Conservation (phyloP, 257 asterid genomes). For the Solanum pinnatisectum region DNA sequence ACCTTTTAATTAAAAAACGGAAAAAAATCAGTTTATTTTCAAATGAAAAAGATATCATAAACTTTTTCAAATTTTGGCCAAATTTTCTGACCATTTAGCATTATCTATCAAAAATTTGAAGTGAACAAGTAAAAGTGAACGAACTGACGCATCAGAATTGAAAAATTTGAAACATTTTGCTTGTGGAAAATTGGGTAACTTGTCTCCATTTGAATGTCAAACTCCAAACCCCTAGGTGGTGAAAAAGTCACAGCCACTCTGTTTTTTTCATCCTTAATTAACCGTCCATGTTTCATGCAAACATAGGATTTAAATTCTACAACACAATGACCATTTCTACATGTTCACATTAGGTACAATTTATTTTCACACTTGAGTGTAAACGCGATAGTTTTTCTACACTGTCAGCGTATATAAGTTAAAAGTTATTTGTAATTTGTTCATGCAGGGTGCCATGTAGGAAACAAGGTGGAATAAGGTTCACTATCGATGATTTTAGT, state of each 20-base stretch:
- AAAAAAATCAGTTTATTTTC: too few relatives aligned
- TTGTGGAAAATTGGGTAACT: neutral
- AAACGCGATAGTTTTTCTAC: neutral
- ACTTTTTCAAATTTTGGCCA: too few relatives aligned
- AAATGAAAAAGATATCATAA: too few relatives aligned
- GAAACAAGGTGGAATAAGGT: constrained; percentile 60
- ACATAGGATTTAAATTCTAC: neutral
- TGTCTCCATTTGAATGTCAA: neutral
- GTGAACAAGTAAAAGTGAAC: too few relatives aligned
- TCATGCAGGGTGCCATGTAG: constrained; percentile 36
- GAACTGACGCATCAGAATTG: rapidly evolving
- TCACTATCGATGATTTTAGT: constrained; percentile 59
- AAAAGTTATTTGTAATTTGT: neutral
- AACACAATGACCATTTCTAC: neutral
- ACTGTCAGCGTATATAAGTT: too few relatives aligned
- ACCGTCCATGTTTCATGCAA: neutral
- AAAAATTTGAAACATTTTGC: neutral
- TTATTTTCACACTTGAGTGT: neutral
- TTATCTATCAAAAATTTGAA: too few relatives aligned
- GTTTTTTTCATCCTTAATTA: neutral
- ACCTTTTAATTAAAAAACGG: too few relatives aligned
- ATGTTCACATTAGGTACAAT: neutral
- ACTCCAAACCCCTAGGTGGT: neutral
- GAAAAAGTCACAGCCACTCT: neutral
- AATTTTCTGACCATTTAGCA: too few relatives aligned